Evolutionary conservation across 768 basidiomycete genomes (phyloP).

Genomic region (Tulasnella sp.): DNA sequence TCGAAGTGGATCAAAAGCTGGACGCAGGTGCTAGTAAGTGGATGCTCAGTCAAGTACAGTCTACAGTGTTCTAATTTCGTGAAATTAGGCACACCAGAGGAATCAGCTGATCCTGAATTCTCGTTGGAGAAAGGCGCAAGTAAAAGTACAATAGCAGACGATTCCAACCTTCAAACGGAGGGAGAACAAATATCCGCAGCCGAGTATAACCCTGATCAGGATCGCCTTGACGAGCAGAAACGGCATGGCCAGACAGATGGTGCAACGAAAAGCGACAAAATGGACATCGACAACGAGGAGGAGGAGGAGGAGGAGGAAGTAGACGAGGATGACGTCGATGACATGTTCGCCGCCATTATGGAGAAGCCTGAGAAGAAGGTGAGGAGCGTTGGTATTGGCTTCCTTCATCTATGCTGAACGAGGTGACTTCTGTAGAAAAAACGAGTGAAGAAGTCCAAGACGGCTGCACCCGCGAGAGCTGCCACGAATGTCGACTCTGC

Average conservation of each 20-base stretch:
- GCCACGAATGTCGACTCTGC: slow-evolving; percentile 78
- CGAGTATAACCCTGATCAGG: slow-evolving; percentile 80
- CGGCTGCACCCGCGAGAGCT: neutral
- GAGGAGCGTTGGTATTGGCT: slow-evolving; percentile 16
- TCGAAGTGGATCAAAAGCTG: slow-evolving; percentile 25
- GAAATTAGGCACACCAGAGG: slow-evolving; percentile 12
- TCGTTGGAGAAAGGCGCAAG: slow-evolving; percentile 32
- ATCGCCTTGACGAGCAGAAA: slow-evolving; percentile 75
- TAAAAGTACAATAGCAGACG: slow-evolving; percentile 48
- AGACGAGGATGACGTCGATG: slow-evolving; percentile 81
- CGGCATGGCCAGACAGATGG: slow-evolving; percentile 43
- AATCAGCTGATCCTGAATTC: slow-evolving; percentile 10
- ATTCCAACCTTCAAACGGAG: slow-evolving; percentile 31
- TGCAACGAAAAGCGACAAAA: slow-evolving; percentile 25
- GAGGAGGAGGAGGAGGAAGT: slow-evolving; percentile 48
- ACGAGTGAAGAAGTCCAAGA: neutral
- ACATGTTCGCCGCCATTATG: slow-evolving; percentile 78
- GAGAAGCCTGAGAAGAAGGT: slow-evolving; percentile 43
- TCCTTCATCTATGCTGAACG: slow-evolving; percentile 3
- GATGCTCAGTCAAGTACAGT: neutral
- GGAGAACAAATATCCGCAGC: slow-evolving; percentile 76
- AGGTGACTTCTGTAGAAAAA: slow-evolving; percentile 6
- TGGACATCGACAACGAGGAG: slow-evolving; percentile 34
- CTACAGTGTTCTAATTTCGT: slow-evolving; percentile 17
- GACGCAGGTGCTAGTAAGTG: neutral